Evolutionary conservation across 352 stramenopile genomes (phyloP), one percentile per base, ranked within the genome.

Genomic region (Peronosclerospora sorghi): DNA sequence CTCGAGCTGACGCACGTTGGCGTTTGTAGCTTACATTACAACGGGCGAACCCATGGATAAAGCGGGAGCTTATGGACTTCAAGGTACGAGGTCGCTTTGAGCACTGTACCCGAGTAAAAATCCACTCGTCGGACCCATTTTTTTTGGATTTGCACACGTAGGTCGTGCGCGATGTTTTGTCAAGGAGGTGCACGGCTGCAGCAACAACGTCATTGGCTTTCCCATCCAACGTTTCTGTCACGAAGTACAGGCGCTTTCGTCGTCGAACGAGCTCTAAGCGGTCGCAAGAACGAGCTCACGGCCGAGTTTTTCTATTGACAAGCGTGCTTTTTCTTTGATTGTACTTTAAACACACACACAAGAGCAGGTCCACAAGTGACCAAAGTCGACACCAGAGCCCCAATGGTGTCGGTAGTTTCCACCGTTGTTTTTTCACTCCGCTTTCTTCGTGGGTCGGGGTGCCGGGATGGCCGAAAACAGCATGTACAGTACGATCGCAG

Each of bases 41-140:
- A 95, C 77, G 1, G 79, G 78, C 2, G 85, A 96, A 48, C 85
- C 86, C 1, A 95, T 96, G 84, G 87, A 96, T 57, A 96, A 96
- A 49, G 81, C 86, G 0, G 86, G 87, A 24, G 63, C 78, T 5
- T 96, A 96, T 56, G 87, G 86, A 7, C 86, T 96, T 39, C 85
- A 96, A 63, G 83, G 82, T 57, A 34, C 32, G 29, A 10, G n/a
- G n/a, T n/a, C n/a, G n/a, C n/a, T n/a, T n/a, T n/a, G n/a, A n/a
- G n/a, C n/a, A n/a, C n/a, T n/a, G n/a, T n/a, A n/a, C n/a, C n/a
- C n/a, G n/a, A n/a, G n/a, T n/a, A n/a, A n/a, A n/a, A n/a, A n/a
- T n/a, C n/a, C n/a, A n/a, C n/a, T n/a, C n/a, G n/a, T n/a, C n/a
- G n/a, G n/a, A n/a, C n/a, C n/a, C n/a, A n/a, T n/a, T n/a, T n/a